Evolutionary conservation across 2,329 filamentous ascomycete genomes (phyloP), one percentile per base, ranked within the genome.

Genomic region (Monosporascus sp.): DNA sequence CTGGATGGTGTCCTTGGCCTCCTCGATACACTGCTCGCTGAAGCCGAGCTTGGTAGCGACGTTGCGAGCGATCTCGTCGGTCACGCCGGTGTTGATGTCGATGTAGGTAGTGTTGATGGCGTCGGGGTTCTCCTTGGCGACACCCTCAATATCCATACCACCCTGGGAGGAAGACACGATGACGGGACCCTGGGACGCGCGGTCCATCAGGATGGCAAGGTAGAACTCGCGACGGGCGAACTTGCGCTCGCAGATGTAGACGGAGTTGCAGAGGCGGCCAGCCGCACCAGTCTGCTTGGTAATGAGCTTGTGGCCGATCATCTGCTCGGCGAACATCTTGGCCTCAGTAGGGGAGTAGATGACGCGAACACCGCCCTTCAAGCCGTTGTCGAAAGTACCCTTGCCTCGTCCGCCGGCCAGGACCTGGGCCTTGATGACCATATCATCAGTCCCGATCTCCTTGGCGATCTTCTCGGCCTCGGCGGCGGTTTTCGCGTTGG

Each of bases 191-290:
- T 97, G 94, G 49, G 88, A 87, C 63, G 81, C 84, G 69, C 94
- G 90, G 80, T 99, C 94, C 94, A 99, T 97, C 66, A 99, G 87
- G 68, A 99, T 88, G 68, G 94, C 94, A 55, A 99, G 87, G 81
- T 99, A 99, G 81, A 99, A 99, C 77, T 99, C 94, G 70, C 94
- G 88, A 64, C 94, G 91, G 65, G 94, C 94, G 70, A 97, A 99
- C 82, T 99, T 99, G 83, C 94, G 92, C 83, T 99, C 94, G 78
- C 93, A 96, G 72, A 99, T 97, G 81, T 96, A 97, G 71, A 99
- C 94, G 60, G 92, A 84, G 76, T 89, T 97, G 84, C 94, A 99
- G 72, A 96, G 84, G 73, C 94, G 90, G 70, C 94, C 94, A 65
- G 76, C 83, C 65, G 93, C 90, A 72, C 94, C 94, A 55, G 94